These are phyloP conservation scores for Panus rudis DNA, from an alignment of 768 basidiomycete species.

Conservation along the genomic window DNA sequence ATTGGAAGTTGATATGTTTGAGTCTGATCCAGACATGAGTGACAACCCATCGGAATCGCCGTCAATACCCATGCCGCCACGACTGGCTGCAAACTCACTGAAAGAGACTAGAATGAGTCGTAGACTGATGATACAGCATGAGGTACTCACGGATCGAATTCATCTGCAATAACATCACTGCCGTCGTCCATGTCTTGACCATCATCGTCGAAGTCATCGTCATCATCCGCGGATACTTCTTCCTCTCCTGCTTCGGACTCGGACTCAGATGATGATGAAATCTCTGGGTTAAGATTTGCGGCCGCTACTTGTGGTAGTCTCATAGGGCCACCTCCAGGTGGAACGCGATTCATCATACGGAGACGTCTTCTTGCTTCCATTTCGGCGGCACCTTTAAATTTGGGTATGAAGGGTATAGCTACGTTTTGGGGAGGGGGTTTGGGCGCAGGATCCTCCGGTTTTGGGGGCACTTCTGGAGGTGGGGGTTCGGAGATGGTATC, in stretches of 20 bases:
- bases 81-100: slow-evolving; percentile 64
- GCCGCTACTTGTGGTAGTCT: slow-evolving; percentile 25
- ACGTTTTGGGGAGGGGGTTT: slow-evolving; percentile 3
- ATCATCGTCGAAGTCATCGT: slow-evolving; percentile 41
- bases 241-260: slow-evolving; percentile 33
- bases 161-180: slow-evolving; percentile 43
- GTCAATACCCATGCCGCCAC: slow-evolving; percentile 36
- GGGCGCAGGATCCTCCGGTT: neutral
- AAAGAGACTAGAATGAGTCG: neutral
- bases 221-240: slow-evolving; percentile 40
- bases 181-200: slow-evolving; percentile 31
- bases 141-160: slow-evolving; percentile 69
- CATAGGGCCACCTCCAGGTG: slow-evolving; percentile 26
- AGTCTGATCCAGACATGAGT: slow-evolving; percentile 44
- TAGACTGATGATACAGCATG: neutral
- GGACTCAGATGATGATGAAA: slow-evolving; percentile 40
- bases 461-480: neutral
- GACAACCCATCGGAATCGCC: slow-evolving; percentile 61
- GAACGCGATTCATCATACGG: slow-evolving; percentile 59
- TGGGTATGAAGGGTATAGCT: slow-evolving; percentile 49
- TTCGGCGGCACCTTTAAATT: slow-evolving; percentile 78
- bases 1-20: slow-evolving; percentile 44
- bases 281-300: slow-evolving; percentile 38
- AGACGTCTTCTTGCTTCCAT: slow-evolving; percentile 69
- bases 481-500: neutral